These are phyloP conservation scores for Leccinum pellstonianum DNA, from an alignment of 768 basidiomycete species.

Conservation along the genomic window DNA sequence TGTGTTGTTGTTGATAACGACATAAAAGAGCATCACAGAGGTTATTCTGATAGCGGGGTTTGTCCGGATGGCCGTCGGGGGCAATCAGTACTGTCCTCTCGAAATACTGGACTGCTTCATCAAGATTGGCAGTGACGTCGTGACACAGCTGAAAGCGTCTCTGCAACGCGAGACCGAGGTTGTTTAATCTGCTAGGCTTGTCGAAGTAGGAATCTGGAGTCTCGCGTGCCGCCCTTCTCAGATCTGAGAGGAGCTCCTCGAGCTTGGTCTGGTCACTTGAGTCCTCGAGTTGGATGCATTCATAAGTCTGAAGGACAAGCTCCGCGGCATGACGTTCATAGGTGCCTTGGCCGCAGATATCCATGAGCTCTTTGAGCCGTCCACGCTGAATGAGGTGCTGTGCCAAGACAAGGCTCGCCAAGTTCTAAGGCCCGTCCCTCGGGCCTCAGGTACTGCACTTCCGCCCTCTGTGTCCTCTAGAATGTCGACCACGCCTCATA, in stretches of 20 bases:
- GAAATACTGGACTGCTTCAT: too few relatives aligned
- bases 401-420: too few relatives aligned
- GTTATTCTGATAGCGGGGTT: background rate
- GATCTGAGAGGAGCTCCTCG: background rate
- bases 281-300: background rate
- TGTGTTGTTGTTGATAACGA: background rate
- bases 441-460: too few relatives aligned
- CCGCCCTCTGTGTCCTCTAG: too few relatives aligned
- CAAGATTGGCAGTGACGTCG: too few relatives aligned
- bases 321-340: slow-evolving; percentile 5
- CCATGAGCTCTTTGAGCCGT: background rate
- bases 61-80: too few relatives aligned
- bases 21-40: background rate
- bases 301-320: slow-evolving; percentile 5
- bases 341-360: background rate
- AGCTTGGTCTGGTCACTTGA: background rate
- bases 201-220: slow-evolving; percentile 4
- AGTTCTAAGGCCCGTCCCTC: too few relatives aligned
- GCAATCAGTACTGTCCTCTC: too few relatives aligned
- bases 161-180: slow-evolving; percentile 1
- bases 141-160: background rate
- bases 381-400: background rate
- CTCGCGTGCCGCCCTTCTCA: background rate
- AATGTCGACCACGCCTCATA: too few relatives aligned
- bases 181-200: background rate